Base-by-base conservation (phyloP, 1,284 basidiomycete species). In the Sporisorium reilianum region DNA sequence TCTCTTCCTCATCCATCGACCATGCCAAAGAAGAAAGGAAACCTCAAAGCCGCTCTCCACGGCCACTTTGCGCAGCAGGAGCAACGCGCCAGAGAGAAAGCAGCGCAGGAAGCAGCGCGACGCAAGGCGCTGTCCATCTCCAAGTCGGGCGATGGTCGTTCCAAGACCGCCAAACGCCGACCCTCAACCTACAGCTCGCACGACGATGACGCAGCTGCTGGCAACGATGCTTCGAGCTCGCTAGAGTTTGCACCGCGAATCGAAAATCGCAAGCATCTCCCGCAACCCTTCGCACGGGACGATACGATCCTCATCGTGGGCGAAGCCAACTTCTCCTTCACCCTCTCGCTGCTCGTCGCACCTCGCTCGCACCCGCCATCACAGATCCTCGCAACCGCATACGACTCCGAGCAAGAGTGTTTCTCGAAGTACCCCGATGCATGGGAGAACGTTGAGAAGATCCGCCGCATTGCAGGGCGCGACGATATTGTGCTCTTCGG, bases 261-360 rank as follows among this genome's bases (percentile, higher is more conserved):
- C 48, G 51, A 61, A 45, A 54, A 32, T 25, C 55, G 53, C 25
- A 75, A 70, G 36, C 41, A 60, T 5, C 28, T 64, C 8, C 84
- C 82, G 1, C 82, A 92, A n/a, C 94, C 94, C 0, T 94, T 95
- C 85, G 86, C 85, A 5, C 79, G 88, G 0, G 90, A 90, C 28
- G 93, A 97, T 83, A 90, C 87, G 44, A 91, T 98, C 49, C 88
- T 98, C 16, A 88, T 97, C 38, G 87, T 98, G 52, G 95, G 96
- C n/a, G 95, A 98, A 86, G 80, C 77, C 26, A 95, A 98, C 85
- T 98, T 99, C 80, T 96, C 94, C 1, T 99, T 95, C 80, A 88
- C 95, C 0, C 89, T 89, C 23, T 90, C 94, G 9, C 88, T 98
- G 8, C 85, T 93, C 16, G 74, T 85, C 10, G 54, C 72, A 14